A percentile compares a stretch with the other conserved stretches of the same genome.
These are phyloP conservation scores for Blastobotrys arbuscula DNA, from an alignment of 1,139 yeast species.

Conservation along the genomic window DNA sequence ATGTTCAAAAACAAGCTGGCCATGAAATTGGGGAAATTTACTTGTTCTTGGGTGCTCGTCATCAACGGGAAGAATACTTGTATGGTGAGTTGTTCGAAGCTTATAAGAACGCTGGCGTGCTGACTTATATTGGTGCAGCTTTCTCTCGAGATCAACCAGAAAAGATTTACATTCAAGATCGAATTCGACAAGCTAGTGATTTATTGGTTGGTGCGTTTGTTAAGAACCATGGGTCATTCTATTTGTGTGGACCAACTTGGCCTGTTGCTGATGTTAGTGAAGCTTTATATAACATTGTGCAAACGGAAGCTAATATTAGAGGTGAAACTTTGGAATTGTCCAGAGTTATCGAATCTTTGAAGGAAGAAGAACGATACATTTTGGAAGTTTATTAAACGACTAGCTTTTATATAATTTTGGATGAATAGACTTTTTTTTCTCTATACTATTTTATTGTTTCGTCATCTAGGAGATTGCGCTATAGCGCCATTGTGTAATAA, in stretches of 20 bases:
- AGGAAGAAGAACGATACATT: conserved; percentile 87
- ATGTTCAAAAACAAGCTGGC: conserved; percentile 90
- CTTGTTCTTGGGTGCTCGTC: conserved; percentile 91
- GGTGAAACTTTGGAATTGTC: conserved; percentile 69
- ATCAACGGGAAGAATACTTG: conserved; percentile 89
- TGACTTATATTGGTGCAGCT: conserved; percentile 96
- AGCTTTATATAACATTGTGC: conserved; percentile 77
- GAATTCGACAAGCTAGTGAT: conserved; percentile 70
- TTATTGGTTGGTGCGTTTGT: conserved; percentile 77
- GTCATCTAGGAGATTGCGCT: no score
- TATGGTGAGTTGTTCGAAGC: conserved; percentile 99
- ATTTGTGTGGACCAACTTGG: conserved; percentile 99
- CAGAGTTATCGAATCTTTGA: conserved; percentile 84
- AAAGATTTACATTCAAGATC: conserved; percentile 92
- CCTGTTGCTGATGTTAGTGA: conserved; percentile 97
- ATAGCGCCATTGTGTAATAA: no score
- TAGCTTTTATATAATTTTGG: no score
- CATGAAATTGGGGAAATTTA: conserved; percentile 83
- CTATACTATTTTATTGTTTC: no score
- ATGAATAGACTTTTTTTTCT: no score
- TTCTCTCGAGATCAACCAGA: conserved; percentile 96
- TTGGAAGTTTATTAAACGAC: conserved; percentile 89
- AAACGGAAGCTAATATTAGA: conserved; percentile 59
- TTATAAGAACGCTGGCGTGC: conserved; percentile 81
- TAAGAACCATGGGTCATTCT: conserved; percentile 77